Percentiles rank a stretch among this genome's conserved stretches.
These are phyloP conservation scores for Samsoniella hepiali DNA, from an alignment of 2,329 filamentous ascomycete genomes.

Conservation along the genomic window DNA sequence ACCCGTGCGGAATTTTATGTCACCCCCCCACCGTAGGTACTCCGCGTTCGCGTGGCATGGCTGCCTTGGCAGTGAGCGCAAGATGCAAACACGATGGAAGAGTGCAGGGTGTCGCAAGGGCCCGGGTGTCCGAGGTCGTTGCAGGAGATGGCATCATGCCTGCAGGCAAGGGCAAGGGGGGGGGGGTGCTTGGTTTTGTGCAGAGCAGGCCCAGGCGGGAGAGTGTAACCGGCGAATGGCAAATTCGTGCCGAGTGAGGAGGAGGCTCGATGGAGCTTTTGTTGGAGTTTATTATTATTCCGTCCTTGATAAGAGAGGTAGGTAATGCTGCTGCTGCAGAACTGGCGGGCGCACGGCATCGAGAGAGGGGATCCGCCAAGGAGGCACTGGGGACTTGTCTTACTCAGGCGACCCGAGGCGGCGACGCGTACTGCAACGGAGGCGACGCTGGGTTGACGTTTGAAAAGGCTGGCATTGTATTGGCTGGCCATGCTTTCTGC, in stretches of 20 bases:
- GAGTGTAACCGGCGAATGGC: not conserved
- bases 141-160: not conserved
- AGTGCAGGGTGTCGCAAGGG: not conserved
- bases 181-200: no score
- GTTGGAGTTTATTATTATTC: not conserved
- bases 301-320: not conserved
- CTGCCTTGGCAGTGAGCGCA: not conserved
- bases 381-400: not conserved
- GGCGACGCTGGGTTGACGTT: not conserved
- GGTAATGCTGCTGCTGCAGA: not conserved
- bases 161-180: not conserved
- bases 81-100: no score
- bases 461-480: not conserved
- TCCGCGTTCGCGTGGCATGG: not conserved
- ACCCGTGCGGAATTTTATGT: no score
- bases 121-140: not conserved
- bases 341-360: not conserved
- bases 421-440: not conserved
- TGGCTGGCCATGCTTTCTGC: not conserved
- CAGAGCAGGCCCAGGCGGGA: no score
- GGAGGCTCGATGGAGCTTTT: not conserved
- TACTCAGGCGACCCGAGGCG: slow-evolving; percentile 2
- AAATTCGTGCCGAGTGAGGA: not conserved
- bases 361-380: not conserved
- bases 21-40: no score